Evolutionary conservation across 306 rosid genomes (phyloP), one percentile per base, ranked within the genome.

Genomic region (Sechiopsis laciniata): DNA sequence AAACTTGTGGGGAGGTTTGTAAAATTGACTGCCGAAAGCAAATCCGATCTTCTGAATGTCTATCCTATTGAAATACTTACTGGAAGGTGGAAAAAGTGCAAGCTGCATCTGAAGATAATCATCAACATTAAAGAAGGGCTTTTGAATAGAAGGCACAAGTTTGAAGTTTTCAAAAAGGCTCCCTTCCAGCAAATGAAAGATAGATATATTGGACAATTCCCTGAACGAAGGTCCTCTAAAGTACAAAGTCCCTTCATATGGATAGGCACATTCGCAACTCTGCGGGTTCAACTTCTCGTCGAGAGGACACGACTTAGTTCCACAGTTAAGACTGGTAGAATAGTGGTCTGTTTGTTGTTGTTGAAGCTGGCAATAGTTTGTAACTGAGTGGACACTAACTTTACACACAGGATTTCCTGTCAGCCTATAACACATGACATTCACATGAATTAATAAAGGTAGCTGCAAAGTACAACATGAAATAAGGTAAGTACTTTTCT

Each of bases 261-360:
- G 97, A 81, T 84, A 88, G 21, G 90, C 92, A 78, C 99, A 91
- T 76, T 87, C 88, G 61, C 99, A 94, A 77, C 89, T 94, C 80
- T 83, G 97, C 7, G 97, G 98, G 80, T 87, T 90, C 66, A 86
- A 74, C 81, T 87, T 87, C 80, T 89, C 89, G 60, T 86, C 87
- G 22, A 37, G 5, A 2, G 95, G 76, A 81, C 98, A 94, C 10
- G 81, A 72, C 81, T 71, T 76, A 32, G 58, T 76, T 61, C 82
- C 87, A 76, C 97, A 91, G 40, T 78, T 84, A 65, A 87, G 69
- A 77, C 88, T 86, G 4, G 99, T 94, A 16, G 95, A 83, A 76
- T 94, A 94, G 3, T 89, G 51, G 69, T 76, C 68, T 37, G 80
- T 77, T 48, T 82, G 48, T 72, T 79, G 83, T 68, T 83, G 84